phyloP scores from a whole-genome alignment of 2,329 filamentous ascomycete species.

The Penicillium italicum region DNA sequence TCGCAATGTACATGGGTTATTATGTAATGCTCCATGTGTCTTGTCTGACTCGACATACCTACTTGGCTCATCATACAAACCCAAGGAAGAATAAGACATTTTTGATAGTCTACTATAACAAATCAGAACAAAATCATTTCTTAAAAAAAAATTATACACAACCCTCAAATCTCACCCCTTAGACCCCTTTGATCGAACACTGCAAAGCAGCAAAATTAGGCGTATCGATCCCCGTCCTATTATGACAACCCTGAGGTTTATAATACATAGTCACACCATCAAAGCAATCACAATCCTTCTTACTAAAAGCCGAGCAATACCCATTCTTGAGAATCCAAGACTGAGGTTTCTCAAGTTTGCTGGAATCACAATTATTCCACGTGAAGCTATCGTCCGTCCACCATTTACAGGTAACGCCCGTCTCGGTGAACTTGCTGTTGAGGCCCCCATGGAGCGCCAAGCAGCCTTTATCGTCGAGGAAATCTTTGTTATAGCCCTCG shows the following conservation, averaged over 20 bases:
- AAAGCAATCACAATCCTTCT: not conserved
- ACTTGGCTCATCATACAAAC: not conserved
- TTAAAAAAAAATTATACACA: not conserved
- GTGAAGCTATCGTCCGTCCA: not conserved
- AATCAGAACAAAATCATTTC: not conserved
- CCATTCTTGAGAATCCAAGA: constrained; percentile 12
- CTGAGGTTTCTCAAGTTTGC: not conserved
- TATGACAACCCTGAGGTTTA: not conserved
- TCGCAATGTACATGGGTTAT: not conserved
- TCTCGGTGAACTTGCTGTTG: not conserved
- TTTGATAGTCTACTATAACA: not conserved
- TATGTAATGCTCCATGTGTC: not conserved
- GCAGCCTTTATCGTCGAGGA: not conserved
- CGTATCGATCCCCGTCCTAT: not conserved
- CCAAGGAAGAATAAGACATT: not conserved
- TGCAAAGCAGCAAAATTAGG: not conserved
- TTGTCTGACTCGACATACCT: not conserved
- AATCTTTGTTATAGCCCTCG: not conserved
- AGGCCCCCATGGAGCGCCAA: not conserved
- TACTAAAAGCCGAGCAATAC: not conserved
- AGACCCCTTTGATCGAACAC: not conserved
- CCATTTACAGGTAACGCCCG: constrained; percentile 5
- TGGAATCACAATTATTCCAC: constrained; percentile 6
- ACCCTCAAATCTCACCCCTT: not conserved
- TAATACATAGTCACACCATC: not conserved